Evolutionary conservation across 305 asterid species (phyloP).

Genomic region (Solanum chacoense): DNA sequence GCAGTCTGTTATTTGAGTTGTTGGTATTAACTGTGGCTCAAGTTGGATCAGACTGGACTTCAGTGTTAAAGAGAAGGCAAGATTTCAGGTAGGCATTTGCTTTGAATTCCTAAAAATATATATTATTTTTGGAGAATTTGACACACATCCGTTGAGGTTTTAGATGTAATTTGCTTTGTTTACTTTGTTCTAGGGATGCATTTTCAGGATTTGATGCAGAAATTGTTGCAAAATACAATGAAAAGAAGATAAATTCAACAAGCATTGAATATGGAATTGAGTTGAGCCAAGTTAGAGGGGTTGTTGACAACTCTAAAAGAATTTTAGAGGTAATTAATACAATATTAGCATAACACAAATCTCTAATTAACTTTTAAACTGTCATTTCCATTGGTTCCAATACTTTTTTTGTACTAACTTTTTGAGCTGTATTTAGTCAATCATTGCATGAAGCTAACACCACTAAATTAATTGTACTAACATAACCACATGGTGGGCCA

Average conservation of each 20-base stretch:
- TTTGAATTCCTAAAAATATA: neutral
- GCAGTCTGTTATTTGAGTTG: constrained; percentile 61
- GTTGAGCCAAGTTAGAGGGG: constrained; percentile 53
- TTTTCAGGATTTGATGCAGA: constrained; percentile 58
- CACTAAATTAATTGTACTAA: neutral
- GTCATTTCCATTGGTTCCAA: neutral
- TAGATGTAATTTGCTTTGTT: neutral
- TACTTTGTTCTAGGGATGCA: constrained; percentile 33
- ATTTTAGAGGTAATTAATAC: constrained; percentile 45
- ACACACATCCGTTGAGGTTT: neutral
- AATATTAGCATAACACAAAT: neutral
- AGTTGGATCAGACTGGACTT: constrained; percentile 80
- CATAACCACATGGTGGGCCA: constrained; percentile 18
- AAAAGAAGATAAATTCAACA: constrained; percentile 43
- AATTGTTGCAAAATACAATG: constrained; percentile 43
- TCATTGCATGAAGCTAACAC: neutral
- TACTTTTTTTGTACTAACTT: neutral
- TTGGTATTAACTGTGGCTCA: constrained; percentile 69
- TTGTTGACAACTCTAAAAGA: constrained; percentile 63
- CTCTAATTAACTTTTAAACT: neutral
- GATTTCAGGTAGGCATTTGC: constrained; percentile 26
- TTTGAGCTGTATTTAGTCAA: neutral
- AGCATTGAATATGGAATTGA: constrained; percentile 39
- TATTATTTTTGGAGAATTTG: neutral
- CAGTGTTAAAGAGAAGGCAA: constrained; percentile 53